A percentile compares a stretch with the other conserved stretches of the same genome.
Evolutionary conservation across 225 moss, liverwort and hornwort genomes (phyloP).

Genomic region (Thuidium tamariscinum): DNA sequence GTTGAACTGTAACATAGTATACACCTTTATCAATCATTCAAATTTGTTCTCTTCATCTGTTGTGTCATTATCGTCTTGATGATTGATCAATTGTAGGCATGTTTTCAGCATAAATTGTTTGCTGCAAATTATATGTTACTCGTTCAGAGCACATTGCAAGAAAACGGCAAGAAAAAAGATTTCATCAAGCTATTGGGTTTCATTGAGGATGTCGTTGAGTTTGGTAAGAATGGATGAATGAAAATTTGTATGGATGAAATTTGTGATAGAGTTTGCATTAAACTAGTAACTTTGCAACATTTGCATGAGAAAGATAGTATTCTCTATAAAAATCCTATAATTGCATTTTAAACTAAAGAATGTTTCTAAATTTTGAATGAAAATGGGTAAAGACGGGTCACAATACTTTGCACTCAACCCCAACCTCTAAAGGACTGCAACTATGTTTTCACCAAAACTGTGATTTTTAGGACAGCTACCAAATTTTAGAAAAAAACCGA

Average conservation of each 20-base stretch:
- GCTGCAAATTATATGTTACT: neutral
- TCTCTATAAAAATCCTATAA: neutral
- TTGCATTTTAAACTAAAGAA: neutral
- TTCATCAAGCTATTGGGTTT: neutral
- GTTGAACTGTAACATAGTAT: conserved; percentile 1
- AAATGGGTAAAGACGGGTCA: neutral
- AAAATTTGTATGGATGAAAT: too few species aligned
- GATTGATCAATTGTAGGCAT: neutral
- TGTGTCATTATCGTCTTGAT: neutral
- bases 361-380: neutral
- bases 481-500: too few species aligned
- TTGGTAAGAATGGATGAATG: neutral
- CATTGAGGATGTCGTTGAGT: neutral
- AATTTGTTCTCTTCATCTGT: neutral
- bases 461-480: too few species aligned
- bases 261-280: neutral
- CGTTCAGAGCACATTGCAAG: neutral
- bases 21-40: neutral
- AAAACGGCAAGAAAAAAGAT: too few species aligned
- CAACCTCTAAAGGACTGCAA: too few species aligned
- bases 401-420: neutral
- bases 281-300: neutral
- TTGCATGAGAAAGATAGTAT: neutral
- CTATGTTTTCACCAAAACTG: too few species aligned
- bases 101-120: neutral